Evolutionary conservation across 306 rosid species (phyloP), one percentile per base, ranked within the genome.

Genomic region (Acacia crassicarpa): DNA sequence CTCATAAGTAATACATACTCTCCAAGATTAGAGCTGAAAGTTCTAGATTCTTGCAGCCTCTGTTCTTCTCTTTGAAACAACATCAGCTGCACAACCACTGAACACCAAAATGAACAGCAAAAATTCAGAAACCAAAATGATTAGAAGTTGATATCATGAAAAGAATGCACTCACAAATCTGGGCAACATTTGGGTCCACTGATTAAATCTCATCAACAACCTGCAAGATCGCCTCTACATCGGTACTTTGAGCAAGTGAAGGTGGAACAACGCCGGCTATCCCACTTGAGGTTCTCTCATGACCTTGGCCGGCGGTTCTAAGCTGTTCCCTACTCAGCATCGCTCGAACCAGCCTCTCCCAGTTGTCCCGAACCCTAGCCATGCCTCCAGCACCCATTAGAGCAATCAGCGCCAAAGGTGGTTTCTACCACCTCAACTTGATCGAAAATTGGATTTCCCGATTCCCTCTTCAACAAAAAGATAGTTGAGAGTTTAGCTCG

Each of bases 161-260:
- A 30, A 7, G 43, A 46, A 43, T 23, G 67, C 1, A 75, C 98
- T 86, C 68, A 95, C 99, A 70, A 85, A 95, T 95, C 80, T 98
- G 89, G 0, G 99, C 86, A 70, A 92, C 89, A 75, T 85, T 88
- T 20, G 98, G 87, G 62, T 95, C 93, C 84, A 91, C 96, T 5
- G 86, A 78, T 78, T 92, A 97, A 89, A 95, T 87, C 78, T 89
- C 97, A 86, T 95, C 97, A 30, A 97, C 99, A 12, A 98, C 98
- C 44, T 87, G 97, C 56, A 95, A 85, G 83, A 95, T 95, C 63
- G 91, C 85, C 45, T 95, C 98, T 78, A 95, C 78, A 83, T 95
- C 89, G 2, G 95, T 90, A 6, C 87, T 78, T 73, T 83, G 89
- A 51, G 88, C 92, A 4, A 93, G 97, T 20, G 98, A 95, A 6